These are phyloP conservation scores for Mycosarcoma maydis DNA, from an alignment of 1,284 basidiomycete species.

Conservation along the genomic window DNA sequence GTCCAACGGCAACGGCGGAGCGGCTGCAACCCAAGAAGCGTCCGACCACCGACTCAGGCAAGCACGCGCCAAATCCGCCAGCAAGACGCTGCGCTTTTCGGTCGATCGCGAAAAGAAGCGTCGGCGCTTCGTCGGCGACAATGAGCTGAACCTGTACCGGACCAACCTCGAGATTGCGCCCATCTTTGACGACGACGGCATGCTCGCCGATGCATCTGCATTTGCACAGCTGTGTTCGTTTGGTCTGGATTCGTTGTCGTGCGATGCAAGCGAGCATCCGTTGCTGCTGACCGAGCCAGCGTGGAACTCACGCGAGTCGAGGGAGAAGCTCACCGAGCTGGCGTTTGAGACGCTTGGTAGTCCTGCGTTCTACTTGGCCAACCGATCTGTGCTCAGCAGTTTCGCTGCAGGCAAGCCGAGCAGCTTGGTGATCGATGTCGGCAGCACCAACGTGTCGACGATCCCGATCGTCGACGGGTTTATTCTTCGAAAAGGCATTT, in stretches of 20 bases:
- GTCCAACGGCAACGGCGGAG: slow-evolving; percentile 18
- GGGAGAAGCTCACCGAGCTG: slow-evolving; percentile 92
- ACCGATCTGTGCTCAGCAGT: slow-evolving; percentile 94
- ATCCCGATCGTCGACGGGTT: slow-evolving; percentile 98
- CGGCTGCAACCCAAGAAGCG: slow-evolving; percentile 21
- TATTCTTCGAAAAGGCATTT: slow-evolving; percentile 88
- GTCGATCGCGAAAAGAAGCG: slow-evolving; percentile 71
- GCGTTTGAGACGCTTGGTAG: slow-evolving; percentile 95
- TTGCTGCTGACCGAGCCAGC: slow-evolving; percentile 92
- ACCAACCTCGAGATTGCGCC: slow-evolving; percentile 85
- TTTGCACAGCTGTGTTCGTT: slow-evolving; percentile 46
- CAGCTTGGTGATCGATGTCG: slow-evolving; percentile 92
- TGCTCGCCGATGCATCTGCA: slow-evolving; percentile 67
- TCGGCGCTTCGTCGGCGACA: slow-evolving; percentile 79
- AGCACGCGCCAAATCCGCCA: slow-evolving; percentile 31
- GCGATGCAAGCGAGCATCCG: slow-evolving; percentile 78
- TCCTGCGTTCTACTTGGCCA: slow-evolving; percentile 96
- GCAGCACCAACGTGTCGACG: slow-evolving; percentile 85
- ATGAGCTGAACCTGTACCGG: slow-evolving; percentile 91
- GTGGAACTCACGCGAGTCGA: slow-evolving; percentile 89
- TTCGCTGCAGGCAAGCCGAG: slow-evolving; percentile 97
- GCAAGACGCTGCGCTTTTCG: slow-evolving; percentile 35
- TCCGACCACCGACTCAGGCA: slow-evolving; percentile 38
- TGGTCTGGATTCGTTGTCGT: slow-evolving; percentile 47
- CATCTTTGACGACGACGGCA: slow-evolving; percentile 80